Percentiles rank a stretch among this genome's conserved stretches.
Conservation (phyloP, 1,284 basidiomycete genomes). For the Rhodotorula sp. region DNA sequence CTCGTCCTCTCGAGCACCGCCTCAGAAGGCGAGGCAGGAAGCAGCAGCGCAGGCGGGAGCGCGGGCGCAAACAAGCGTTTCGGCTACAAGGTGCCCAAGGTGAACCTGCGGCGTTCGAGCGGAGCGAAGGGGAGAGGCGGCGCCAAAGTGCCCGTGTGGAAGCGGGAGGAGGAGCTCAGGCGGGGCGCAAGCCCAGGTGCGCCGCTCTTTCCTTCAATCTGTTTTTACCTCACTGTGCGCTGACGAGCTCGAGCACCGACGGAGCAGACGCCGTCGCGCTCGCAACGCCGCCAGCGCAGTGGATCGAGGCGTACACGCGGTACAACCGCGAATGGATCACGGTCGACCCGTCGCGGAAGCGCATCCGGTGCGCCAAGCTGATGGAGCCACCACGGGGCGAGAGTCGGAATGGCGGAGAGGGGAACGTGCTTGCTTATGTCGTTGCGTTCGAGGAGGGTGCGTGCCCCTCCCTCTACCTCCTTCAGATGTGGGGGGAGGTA, state of each 20-base stretch:
- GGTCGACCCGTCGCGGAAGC: conserved; percentile 80
- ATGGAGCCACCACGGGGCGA: conserved; percentile 71
- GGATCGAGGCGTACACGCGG: conserved; percentile 95
- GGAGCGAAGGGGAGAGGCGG: neutral
- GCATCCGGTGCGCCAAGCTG: conserved; percentile 74
- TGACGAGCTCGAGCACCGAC: too few relatives aligned
- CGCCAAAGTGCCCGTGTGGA: conserved; percentile 15
- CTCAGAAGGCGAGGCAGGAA: conserved; percentile 35
- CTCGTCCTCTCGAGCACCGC: conserved; percentile 16
- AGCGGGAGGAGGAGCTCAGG: conserved; percentile 20
- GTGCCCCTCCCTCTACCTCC: conserved; percentile 42
- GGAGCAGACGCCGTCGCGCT: conserved; percentile 27
- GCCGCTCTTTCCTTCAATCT: neutral
- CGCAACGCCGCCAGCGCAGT: conserved; percentile 79
- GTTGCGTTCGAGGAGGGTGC: conserved; percentile 91
- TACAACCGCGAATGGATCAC: conserved; percentile 90
- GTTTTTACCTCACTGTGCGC: neutral
- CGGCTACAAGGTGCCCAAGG: conserved; percentile 32
- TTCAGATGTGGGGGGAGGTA: neutral
- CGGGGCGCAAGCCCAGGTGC: conserved; percentile 19
- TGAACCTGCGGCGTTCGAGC: conserved; percentile 17
- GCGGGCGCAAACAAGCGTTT: conserved; percentile 33
- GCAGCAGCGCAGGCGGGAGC: conserved; percentile 10
- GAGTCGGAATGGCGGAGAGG: conserved; percentile 54
- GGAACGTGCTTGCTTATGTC: conserved; percentile 88